Evolutionary conservation across 2,329 filamentous ascomycete genomes (phyloP).

Genomic region (Lecanosticta acicola): DNA sequence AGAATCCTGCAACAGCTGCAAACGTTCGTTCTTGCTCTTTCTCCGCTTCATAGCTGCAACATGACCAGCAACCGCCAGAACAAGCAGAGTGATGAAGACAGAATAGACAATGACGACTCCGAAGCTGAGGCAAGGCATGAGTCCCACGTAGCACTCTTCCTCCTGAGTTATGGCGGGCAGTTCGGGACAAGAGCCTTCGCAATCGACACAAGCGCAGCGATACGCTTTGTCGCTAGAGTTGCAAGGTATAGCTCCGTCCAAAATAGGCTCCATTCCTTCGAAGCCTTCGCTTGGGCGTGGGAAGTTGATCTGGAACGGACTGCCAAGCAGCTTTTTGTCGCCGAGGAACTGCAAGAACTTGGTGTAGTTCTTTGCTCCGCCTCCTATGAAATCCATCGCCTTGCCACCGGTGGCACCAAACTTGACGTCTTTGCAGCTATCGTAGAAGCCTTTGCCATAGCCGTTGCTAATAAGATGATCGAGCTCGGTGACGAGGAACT

Average conservation of each 20-base stretch:
- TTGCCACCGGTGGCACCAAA: conserved; percentile 90
- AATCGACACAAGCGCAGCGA: conserved; percentile 90
- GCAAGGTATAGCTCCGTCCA: conserved; percentile 75
- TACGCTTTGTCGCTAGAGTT: conserved; percentile 82
- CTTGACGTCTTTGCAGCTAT: conserved; percentile 98
- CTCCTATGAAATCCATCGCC: conserved; percentile 93
- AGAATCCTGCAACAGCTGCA: conserved; percentile 81
- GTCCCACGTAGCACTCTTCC: conserved; percentile 73
- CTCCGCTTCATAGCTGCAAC: conserved; percentile 69
- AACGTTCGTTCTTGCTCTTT: conserved; percentile 69
- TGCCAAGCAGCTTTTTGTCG: conserved; percentile 82
- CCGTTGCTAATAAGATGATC: conserved; percentile 81
- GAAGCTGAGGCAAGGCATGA: conserved; percentile 90
- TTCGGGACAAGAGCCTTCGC: conserved; percentile 75
- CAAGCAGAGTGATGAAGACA: conserved; percentile 62
- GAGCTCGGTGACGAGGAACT: conserved; percentile 73
- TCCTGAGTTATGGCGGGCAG: conserved; percentile 68
- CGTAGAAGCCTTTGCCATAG: conserved; percentile 83
- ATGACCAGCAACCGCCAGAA: conserved; percentile 64
- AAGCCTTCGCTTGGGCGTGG: conserved; percentile 57
- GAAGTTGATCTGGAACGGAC: conserved; percentile 98
- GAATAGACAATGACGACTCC: conserved; percentile 83
- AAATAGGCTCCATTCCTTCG: conserved; percentile 63
- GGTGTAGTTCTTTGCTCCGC: conserved; percentile 83
- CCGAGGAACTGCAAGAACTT: conserved; percentile 87